Conservation (phyloP, 2,329 filamentous ascomycete species). For the Xylariaceae sp. region DNA sequence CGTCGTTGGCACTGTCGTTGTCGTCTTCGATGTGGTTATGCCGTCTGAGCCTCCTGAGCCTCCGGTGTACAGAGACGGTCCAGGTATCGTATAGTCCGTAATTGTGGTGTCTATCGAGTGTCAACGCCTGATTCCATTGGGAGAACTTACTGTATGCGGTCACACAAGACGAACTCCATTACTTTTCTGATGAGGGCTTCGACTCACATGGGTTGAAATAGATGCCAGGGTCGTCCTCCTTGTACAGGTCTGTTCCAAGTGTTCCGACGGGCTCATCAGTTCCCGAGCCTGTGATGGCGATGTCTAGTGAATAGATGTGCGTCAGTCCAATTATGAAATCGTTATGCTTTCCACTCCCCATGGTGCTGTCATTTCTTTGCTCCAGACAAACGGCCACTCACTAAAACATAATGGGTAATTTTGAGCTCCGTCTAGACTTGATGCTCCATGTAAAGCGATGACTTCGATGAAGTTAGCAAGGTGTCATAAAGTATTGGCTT, state of each 20-base stretch:
- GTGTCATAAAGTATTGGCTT: too few relatives aligned
- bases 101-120: conserved; percentile 28
- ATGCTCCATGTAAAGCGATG: conserved; percentile 45
- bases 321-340: too few relatives aligned
- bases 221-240: conserved; percentile 50
- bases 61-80: conserved; percentile 16
- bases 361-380: too few relatives aligned
- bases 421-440: conserved; percentile 41
- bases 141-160: too few relatives aligned
- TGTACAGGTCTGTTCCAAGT: conserved; percentile 52
- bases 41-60: neutral
- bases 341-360: too few relatives aligned
- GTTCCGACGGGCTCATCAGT: conserved; percentile 43
- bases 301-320: conserved; percentile 28
- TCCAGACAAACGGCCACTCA: too few relatives aligned
- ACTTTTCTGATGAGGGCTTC: too few relatives aligned
- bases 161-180: too few relatives aligned
- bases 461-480: conserved; percentile 15
- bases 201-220: conserved; percentile 47
- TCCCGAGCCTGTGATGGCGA: conserved; percentile 50
- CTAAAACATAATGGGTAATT: conserved; percentile 52
- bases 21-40: neutral
- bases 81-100: conserved; percentile 22
- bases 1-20: neutral
- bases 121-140: too few relatives aligned